Base-by-base conservation (phyloP, 768 basidiomycete species). In the Lyophyllum atratum region DNA sequence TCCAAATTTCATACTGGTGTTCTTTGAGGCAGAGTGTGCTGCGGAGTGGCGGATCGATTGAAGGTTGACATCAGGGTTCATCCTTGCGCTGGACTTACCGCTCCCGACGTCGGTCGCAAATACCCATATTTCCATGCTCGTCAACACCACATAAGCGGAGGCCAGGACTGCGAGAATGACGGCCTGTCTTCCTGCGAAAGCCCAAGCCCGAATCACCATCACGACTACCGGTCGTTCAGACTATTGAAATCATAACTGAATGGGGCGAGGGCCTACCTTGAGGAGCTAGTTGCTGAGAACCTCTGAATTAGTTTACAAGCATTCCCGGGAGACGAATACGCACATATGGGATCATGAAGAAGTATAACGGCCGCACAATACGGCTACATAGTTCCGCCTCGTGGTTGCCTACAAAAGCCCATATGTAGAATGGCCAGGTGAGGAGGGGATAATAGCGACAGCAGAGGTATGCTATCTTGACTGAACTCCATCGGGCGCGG, bases 381-480 rank as follows among this genome's bases (percentile, higher is more conserved):
- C 53, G 31, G 7, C n/a, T 42, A 53, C 69, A 70, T 19, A 60
- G 31, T 11, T 61, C 48, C 19, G 46, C 54, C 11, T 52, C 40
- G 47, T 70, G 68, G 47, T 68, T 46, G 4, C 55, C 55, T 15
- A 66, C 56, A 54, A 66, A 63, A 24, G 59, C 64, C 69, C 69
- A 70, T 24, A 68, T 56, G 39, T 57, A 62, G 26, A 69, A 26
- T 11, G 68, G 68, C 57, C 62, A 66, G 24, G 52, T 46, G 6
- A 68, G 14, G 42, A 70, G 53, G 11, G 69, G 68, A 52, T 69
- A 66, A 46, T 70, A 70, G 24, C 69, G 62, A 52, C 69, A 68
- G 25, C 60, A 47, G 4, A 70, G 58, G 48, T 60, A 70, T 3
- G 65, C 60, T 26, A 62, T 40, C 54, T 67, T 68, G 21, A 65